Percentiles rank a stretch among this genome's conserved stretches.
These are phyloP conservation scores for Trametes hirsuta DNA, from an alignment of 1,284 basidiomycete genomes.

Conservation along the genomic window DNA sequence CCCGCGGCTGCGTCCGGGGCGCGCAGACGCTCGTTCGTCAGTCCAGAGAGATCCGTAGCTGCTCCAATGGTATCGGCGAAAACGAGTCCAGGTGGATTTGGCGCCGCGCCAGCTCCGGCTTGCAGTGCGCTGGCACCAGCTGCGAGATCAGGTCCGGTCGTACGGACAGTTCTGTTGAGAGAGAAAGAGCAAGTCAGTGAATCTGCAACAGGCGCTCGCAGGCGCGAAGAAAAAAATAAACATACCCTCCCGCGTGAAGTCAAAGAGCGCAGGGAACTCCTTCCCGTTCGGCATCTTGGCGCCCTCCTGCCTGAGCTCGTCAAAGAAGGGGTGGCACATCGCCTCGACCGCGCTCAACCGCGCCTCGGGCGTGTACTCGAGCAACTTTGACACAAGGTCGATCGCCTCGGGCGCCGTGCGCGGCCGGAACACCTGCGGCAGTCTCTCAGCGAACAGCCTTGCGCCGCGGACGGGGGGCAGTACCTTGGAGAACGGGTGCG, in stretches of 20 bases:
- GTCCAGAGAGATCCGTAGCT: constrained; percentile 89
- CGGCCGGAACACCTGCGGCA: constrained; percentile 90
- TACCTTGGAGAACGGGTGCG: constrained; percentile 93
- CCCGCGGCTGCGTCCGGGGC: constrained; percentile 16
- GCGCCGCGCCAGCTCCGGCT: constrained; percentile 85
- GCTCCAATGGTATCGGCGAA: constrained; percentile 92
- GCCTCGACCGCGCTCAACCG: constrained; percentile 93
- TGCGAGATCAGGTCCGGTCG: constrained; percentile 92
- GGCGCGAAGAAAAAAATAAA: constrained; percentile 13
- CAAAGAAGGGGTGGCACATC: constrained; percentile 96
- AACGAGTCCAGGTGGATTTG: constrained; percentile 91
- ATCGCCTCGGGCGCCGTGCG: constrained; percentile 96
- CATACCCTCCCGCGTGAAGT: constrained; percentile 96
- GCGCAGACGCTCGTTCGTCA: constrained; percentile 43
- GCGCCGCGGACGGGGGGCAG: constrained; percentile 20
- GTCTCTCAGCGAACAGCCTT: constrained; percentile 14
- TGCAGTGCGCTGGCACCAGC: constrained; percentile 89
- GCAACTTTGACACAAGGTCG: constrained; percentile 90
- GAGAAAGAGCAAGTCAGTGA: neutral
- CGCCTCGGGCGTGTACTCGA: constrained; percentile 96
- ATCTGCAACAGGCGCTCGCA: constrained; percentile 2
- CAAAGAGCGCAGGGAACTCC: constrained; percentile 92
- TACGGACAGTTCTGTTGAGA: constrained; percentile 84
- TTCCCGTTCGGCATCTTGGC: constrained; percentile 96
- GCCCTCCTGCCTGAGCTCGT: constrained; percentile 90